Evolutionary conservation across 1,284 basidiomycete genomes (phyloP).

Genomic region (Rhodotorula glutinis): DNA sequence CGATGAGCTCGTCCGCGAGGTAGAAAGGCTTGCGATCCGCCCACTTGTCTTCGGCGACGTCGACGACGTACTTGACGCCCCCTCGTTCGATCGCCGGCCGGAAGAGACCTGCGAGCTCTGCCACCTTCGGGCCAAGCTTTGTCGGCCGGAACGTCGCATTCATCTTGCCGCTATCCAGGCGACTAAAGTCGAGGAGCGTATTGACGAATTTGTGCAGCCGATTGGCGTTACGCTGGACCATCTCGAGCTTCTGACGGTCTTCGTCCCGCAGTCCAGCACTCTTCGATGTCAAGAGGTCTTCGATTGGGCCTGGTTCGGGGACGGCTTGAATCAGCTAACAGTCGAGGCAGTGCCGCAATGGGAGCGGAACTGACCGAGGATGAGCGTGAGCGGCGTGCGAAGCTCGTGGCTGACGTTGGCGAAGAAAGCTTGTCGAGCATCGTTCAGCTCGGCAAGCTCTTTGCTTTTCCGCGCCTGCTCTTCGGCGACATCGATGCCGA

Average conservation of each 20-base stretch:
- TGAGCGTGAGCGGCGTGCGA: constrained; percentile 50
- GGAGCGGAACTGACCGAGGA: constrained; percentile 32
- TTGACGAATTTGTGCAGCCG: constrained; percentile 30
- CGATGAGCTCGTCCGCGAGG: constrained; percentile 51
- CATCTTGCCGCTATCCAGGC: constrained; percentile 43
- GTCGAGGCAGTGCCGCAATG: too few species aligned
- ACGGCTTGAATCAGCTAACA: too few species aligned
- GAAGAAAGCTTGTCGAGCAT: constrained; percentile 45
- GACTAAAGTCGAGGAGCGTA: constrained; percentile 40
- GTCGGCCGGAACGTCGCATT: constrained; percentile 48
- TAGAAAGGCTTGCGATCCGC: constrained; percentile 44
- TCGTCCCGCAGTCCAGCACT: constrained; percentile 41
- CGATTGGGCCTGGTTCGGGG: constrained; percentile 20
- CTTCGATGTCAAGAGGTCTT: constrained; percentile 33
- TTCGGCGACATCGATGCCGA: constrained; percentile 45
- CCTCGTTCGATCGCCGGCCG: constrained; percentile 44
- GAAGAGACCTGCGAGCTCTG: constrained; percentile 51
- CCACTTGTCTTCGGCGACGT: constrained; percentile 44
- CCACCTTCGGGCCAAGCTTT: constrained; percentile 46
- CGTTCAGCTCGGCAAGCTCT: constrained; percentile 49
- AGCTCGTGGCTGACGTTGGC: constrained; percentile 13
- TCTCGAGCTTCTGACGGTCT: constrained; percentile 45
- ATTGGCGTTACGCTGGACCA: constrained; percentile 24
- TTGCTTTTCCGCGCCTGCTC: constrained; percentile 47
- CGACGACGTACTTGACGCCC: constrained; percentile 47